Percentiles rank a stretch among this genome's conserved stretches.
Evolutionary conservation across 169 alveolate species (phyloP).

Genomic region (Condylostoma magnum): DNA sequence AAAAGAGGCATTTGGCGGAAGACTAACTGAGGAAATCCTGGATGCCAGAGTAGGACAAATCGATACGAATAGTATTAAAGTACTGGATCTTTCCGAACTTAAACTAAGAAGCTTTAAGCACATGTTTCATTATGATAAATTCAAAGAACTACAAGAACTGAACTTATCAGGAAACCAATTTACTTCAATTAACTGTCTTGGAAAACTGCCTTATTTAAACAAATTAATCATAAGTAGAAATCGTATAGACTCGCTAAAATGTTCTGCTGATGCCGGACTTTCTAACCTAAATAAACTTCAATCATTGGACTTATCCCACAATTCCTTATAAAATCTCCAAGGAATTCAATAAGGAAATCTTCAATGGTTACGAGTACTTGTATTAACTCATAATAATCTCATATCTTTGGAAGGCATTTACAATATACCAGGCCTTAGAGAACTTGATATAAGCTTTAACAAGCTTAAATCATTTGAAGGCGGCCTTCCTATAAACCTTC

Average conservation of each 20-base stretch:
- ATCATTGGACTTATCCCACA: conserved; percentile 60
- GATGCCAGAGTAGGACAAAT: conserved; percentile 53
- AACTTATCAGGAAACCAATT: conserved; percentile 57
- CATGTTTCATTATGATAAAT: conserved; percentile 53
- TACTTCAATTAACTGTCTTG: conserved; percentile 55
- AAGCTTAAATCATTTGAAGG: too few species aligned
- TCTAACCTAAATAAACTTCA: conserved; percentile 50
- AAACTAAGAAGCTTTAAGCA: conserved; percentile 72
- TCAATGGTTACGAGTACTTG: conserved; percentile 55
- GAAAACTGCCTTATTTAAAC: conserved; percentile 58
- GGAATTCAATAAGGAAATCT: conserved; percentile 56
- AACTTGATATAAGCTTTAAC: conserved; percentile 5
- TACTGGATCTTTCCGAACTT: conserved; percentile 53
- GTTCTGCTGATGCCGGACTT: conserved; percentile 52
- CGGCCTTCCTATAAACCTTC: too few species aligned
- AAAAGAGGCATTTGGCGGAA: conserved; percentile 72
- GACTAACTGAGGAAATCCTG: conserved; percentile 77
- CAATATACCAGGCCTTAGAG: not conserved
- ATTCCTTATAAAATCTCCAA: conserved; percentile 51
- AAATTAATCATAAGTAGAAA: conserved; percentile 48
- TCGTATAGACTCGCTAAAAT: conserved; percentile 58
- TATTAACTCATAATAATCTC: conserved; percentile 45
- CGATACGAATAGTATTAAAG: conserved; percentile 41
- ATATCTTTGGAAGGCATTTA: not conserved
- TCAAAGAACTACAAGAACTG: conserved; percentile 67